Conservation (phyloP, 139 green algal genomes). For the Coccomyxa sp. region DNA sequence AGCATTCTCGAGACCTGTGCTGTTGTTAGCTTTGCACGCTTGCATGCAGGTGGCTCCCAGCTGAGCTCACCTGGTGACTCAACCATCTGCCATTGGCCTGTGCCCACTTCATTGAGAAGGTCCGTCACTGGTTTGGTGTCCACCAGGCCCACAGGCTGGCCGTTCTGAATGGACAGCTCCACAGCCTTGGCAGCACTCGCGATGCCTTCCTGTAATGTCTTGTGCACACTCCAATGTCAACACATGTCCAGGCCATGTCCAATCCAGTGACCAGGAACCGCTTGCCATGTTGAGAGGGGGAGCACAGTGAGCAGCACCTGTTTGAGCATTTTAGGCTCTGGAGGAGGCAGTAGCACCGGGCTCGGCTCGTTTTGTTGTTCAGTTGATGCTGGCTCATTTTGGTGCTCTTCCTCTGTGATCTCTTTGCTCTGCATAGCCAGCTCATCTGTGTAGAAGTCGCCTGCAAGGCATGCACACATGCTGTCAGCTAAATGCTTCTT, state of each 20-base stretch:
- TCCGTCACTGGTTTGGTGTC: constrained; percentile 3
- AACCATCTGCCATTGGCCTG: neutral
- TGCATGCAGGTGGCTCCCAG: neutral
- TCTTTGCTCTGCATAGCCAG: neutral
- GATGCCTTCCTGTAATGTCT: neutral
- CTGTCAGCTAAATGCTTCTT: neutral
- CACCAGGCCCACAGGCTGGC: neutral
- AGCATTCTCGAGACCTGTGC: neutral
- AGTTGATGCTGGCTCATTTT: too few species aligned
- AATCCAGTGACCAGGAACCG: neutral
- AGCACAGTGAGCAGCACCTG: too few species aligned
- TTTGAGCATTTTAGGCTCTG: too few species aligned
- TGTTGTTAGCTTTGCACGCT: neutral
- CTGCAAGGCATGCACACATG: neutral
- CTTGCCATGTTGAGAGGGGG: neutral
- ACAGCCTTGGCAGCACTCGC: neutral
- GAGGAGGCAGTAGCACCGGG: too few species aligned
- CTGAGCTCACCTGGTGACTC: too few species aligned
- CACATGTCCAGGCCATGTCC: too few species aligned
- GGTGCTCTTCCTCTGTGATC: neutral
- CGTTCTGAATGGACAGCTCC: neutral
- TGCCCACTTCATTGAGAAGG: constrained; percentile 4
- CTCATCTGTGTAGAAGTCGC: neutral
- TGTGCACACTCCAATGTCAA: neutral
- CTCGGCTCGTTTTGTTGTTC: too few species aligned